Evolutionary conservation across 1,139 yeast genomes (phyloP).

Genomic region (Taphrina communis): DNA sequence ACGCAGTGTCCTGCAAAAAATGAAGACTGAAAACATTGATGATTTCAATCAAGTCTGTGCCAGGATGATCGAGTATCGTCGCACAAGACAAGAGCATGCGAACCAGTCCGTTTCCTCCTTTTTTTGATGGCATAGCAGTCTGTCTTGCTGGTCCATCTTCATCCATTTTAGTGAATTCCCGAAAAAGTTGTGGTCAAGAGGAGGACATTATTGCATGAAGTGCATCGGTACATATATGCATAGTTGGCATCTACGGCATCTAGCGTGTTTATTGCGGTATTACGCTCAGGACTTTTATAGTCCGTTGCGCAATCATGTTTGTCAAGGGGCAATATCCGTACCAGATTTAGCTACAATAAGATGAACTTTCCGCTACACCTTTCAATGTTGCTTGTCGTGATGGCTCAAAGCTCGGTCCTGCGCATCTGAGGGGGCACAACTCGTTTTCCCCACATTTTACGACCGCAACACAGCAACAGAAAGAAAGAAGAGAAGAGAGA

Average conservation of each 20-base stretch:
- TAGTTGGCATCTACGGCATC: not conserved
- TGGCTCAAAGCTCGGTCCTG: too few species aligned
- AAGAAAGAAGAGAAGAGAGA: too few species aligned
- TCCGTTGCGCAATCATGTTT: too few species aligned
- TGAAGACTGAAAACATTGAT: conserved; percentile 25
- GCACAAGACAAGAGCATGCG: conserved; percentile 15
- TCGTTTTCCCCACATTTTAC: too few species aligned
- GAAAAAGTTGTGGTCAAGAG: not conserved
- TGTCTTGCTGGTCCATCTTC: not conserved
- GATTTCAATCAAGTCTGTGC: conserved; percentile 28
- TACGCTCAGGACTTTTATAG: not conserved
- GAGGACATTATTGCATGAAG: not conserved
- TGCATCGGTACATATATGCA: not conserved
- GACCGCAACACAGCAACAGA: too few species aligned
- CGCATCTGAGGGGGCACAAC: too few species aligned
- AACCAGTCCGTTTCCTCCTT: conserved; percentile 27
- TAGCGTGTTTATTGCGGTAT: not conserved
- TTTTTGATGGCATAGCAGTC: conserved; percentile 4
- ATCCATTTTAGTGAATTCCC: not conserved
- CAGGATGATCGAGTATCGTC: conserved; percentile 31
- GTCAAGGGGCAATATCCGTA: too few species aligned
- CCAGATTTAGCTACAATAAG: too few species aligned
- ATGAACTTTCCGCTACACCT: too few species aligned
- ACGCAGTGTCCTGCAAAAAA: conserved; percentile 18
- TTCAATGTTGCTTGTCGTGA: too few species aligned